Evolutionary conservation across 129 eudicot genomes (phyloP), one percentile per base, ranked within the genome.

Genomic region (Calendula officinalis): DNA sequence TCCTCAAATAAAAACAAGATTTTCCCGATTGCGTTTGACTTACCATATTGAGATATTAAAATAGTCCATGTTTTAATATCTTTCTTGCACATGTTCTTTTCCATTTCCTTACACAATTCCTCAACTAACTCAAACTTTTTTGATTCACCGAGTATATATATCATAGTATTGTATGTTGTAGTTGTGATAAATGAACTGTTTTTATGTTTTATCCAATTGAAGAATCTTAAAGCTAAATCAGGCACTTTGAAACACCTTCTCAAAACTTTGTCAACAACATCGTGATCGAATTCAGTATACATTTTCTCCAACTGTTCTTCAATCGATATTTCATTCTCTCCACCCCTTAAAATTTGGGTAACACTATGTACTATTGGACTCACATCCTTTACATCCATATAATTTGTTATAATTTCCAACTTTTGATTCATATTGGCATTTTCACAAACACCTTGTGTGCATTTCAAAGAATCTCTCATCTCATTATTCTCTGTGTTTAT

Each of bases 221-320:
- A 90, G 62, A 90, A 86, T 66, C 82, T 78, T 51, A 78, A 68
- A 64, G 87, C 92, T 63, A 83, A 76, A 60, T 80, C 78, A 34
- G 97, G 94, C 46, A 87, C 90, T 71, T 81, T 87, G 43, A 87
- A 86, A 64, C 95, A 90, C 70, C 95, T 86, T 85, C 84, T 90
- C 72, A 90, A 49, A 36, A 90, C 97, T 52, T 64, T 82, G 37
- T 77, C 85, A 70, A 87, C 97, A 39, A 90, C 75, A 64, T 82
- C 85, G 42, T 51, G 59, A 69, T 78, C 75, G 45, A 69, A 56
- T 62, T 69, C 73, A 11, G 74, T 63, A 65, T 46, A 68, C 47
- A 68, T 70, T n/a, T 62, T 47, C 1, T 70, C 90, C 74, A 90
- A 75, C 72, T 64, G 66, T 58, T 84, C 73, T 84, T 86, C 95